phyloP scores from a whole-genome alignment of 1,284 basidiomycete species.

The Boletellus sp. region DNA sequence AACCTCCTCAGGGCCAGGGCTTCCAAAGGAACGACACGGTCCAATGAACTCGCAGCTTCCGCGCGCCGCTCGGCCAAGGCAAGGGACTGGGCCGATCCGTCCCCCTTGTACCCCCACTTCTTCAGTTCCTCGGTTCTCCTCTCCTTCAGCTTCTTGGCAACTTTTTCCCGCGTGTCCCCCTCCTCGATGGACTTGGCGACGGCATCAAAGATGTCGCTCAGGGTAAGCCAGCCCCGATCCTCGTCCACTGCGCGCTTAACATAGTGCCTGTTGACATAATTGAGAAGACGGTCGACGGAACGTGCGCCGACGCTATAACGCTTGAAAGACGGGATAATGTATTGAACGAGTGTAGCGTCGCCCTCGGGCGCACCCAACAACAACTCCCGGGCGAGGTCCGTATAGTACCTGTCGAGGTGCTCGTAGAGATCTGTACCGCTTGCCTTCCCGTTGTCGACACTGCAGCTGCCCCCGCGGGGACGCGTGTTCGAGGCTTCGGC shows the following conservation, averaged over 20 bases:
- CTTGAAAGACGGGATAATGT: constrained; percentile 64
- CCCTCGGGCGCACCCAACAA: constrained; percentile 61
- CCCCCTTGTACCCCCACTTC: constrained; percentile 64
- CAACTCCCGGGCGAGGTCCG: constrained; percentile 55
- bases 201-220: constrained; percentile 62
- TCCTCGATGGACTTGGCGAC: constrained; percentile 51
- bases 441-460: constrained; percentile 25
- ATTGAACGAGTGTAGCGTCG: constrained; percentile 61
- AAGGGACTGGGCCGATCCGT: constrained; percentile 45
- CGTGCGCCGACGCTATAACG: constrained; percentile 64
- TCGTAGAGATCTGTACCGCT: constrained; percentile 68
- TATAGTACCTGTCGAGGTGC: constrained; percentile 64
- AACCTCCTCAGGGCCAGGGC: constrained; percentile 67
- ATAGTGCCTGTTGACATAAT: constrained; percentile 75
- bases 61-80: constrained; percentile 61
- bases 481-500: constrained; percentile 42
- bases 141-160: constrained; percentile 55
- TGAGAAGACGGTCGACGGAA: constrained; percentile 65
- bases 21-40: constrained; percentile 60
- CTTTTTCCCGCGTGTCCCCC: constrained; percentile 53
- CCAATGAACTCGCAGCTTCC: constrained; percentile 64
- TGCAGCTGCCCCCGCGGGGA: constrained; percentile 12
- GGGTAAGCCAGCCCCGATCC: constrained; percentile 69
- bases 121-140: constrained; percentile 56
- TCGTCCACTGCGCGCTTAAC: constrained; percentile 73